A percentile compares a stretch with the other conserved stretches of the same genome.
These are phyloP conservation scores for Hypericum perforatum DNA, from an alignment of 345 rosid genomes.

Conservation along the genomic window DNA sequence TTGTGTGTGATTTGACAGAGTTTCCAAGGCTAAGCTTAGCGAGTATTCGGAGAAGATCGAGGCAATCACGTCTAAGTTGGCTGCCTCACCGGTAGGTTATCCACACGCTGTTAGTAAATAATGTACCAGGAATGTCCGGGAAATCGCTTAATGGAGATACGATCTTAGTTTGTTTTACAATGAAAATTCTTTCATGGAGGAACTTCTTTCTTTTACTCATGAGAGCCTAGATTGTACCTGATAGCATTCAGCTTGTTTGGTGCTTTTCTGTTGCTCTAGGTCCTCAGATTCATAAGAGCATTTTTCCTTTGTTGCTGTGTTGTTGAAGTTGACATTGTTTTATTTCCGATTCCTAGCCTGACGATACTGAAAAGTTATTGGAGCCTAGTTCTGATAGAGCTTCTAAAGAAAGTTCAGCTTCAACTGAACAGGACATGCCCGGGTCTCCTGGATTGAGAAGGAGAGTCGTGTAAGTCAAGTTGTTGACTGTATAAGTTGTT, in stretches of 20 bases:
- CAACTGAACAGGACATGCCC: conserved; percentile 27
- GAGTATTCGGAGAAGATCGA: conserved; percentile 76
- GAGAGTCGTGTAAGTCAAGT: conserved; percentile 55
- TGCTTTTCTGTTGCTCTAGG: too few species aligned
- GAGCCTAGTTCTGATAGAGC: conserved; percentile 28
- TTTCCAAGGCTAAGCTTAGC: conserved; percentile 63
- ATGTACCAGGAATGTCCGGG: too few species aligned
- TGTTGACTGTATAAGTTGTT: background rate
- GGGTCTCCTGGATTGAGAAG: conserved; percentile 68
- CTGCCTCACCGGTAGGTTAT: conserved; percentile 36
- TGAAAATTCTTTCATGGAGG: too few species aligned
- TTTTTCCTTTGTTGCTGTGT: too few species aligned
- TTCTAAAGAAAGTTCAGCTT: conserved; percentile 29
- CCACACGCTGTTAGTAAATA: too few species aligned
- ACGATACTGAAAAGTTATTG: conserved; percentile 20
- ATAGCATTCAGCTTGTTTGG: too few species aligned
- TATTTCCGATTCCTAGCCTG: conserved; percentile 27
- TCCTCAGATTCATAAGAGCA: too few species aligned
- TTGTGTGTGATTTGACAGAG: conserved; percentile 23
- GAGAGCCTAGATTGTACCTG: too few species aligned
- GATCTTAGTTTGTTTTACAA: too few species aligned
- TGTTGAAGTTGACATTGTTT: background rate
- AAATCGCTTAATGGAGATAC: too few species aligned
- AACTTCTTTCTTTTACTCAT: too few species aligned
- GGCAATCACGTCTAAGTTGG: conserved; percentile 53